Conservation (phyloP, 345 rosid species). For the Moringa oleifera region DNA sequence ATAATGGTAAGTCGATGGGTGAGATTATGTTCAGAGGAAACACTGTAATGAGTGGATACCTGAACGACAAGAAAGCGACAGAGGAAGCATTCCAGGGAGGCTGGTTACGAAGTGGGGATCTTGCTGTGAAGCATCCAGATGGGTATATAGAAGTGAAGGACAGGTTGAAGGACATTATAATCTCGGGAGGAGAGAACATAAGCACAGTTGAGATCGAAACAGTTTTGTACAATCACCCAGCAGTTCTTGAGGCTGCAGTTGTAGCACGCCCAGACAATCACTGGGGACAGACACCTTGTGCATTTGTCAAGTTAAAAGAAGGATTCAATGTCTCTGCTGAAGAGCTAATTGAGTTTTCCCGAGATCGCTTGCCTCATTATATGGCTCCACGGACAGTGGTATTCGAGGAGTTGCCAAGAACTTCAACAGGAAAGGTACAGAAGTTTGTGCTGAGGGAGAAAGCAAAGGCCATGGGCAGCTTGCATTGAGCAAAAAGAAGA, state of each 20-base stretch:
- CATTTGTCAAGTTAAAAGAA: constrained; percentile 58
- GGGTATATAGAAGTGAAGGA: constrained; percentile 63
- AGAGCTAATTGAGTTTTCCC: constrained; percentile 47
- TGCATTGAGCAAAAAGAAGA: neutral
- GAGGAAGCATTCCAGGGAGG: constrained; percentile 47
- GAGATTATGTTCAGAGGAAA: constrained; percentile 59
- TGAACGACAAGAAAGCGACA: constrained; percentile 41
- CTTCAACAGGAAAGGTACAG: constrained; percentile 64
- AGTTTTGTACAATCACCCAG: constrained; percentile 44
- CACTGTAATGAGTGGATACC: constrained; percentile 63
- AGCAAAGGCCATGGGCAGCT: constrained; percentile 36
- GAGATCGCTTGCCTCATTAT: constrained; percentile 44
- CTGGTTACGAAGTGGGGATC: constrained; percentile 61
- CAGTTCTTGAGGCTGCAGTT: constrained; percentile 60
- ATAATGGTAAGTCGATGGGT: constrained; percentile 46
- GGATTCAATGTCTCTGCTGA: constrained; percentile 24
- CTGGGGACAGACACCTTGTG: constrained; percentile 77
- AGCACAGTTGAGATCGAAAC: constrained; percentile 53
- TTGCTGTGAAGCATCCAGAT: constrained; percentile 57
- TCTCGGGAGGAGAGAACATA: constrained; percentile 65
- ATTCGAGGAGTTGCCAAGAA: constrained; percentile 52
- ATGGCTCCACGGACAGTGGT: constrained; percentile 60
- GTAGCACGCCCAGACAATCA: constrained; percentile 51
- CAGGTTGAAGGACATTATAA: constrained; percentile 48
- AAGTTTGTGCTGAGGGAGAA: constrained; percentile 48